Evolutionary conservation across 2,329 filamentous ascomycete genomes (phyloP), one percentile per base, ranked within the genome.

Genomic region (Bipolaris sorokiniana): DNA sequence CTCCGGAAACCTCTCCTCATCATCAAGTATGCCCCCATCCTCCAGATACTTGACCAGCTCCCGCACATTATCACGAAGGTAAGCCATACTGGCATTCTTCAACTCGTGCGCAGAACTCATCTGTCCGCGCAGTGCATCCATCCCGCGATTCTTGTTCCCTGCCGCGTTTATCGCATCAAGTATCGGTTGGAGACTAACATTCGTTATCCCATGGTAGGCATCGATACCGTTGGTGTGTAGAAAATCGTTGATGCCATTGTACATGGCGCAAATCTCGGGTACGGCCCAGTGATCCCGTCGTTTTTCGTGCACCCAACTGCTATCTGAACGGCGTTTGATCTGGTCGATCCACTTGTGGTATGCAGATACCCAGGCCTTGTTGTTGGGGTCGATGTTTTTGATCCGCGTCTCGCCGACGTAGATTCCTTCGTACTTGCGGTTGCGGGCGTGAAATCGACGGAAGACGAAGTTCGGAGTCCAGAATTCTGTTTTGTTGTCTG

Each of bases 281-380:
- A 22, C n/a, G 0, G 18, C 51, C 53, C 48, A 56, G 20, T 51
- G 53, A 1, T 51, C 41, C 2, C 48, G 53, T 7, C 13, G 23
- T 26, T 47, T 56, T 11, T 46, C 45, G 20, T 51, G 36, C 7
- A 45, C 18, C 11, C 46, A 51, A 3, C 22, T 36, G 9, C 41
- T 42, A 22, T 56, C 47, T 2, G 48, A 47, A 3, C 53, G 53
- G 10, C 53, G 53, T 26, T 36, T 47, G 18, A 56, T 56, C 26
- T 56, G 53, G 22, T 51, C 42, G 5, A 56, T 34, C 53, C 53
- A 56, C 41, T 56, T 56, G 48, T 56, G 47, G 34, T 56, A 56
- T 3, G 33, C 41, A 5, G 51, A 50, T 1, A 47, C 34, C 53
- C 53, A 56, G 4, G 6, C 15, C 26, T 51, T 56, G 18, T 56